Evolutionary conservation across 2,329 filamentous ascomycete species (phyloP).

Genomic region (Ceratocystis destructans): DNA sequence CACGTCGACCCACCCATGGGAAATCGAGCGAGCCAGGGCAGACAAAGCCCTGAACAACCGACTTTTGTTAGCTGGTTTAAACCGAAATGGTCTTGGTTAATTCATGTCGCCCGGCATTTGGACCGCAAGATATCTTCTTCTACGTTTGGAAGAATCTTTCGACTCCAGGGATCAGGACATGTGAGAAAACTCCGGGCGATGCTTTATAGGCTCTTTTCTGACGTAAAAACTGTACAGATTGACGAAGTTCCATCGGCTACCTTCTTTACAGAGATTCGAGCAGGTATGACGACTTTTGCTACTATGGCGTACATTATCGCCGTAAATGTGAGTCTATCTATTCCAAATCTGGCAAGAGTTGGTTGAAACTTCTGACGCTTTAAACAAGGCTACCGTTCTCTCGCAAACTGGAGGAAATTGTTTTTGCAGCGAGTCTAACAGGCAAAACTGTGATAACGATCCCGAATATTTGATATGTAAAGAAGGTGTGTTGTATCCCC

Average conservation of each 20-base stretch:
- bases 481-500: conserved; percentile 28
- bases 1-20: conserved; percentile 14
- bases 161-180: conserved; percentile 52
- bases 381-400: conserved; percentile 51
- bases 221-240: conserved; percentile 32
- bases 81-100: conserved; percentile 11
- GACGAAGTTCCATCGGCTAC: conserved; percentile 53
- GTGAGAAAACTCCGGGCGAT: conserved; percentile 29
- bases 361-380: background rate
- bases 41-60: conserved; percentile 1
- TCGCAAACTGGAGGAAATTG: conserved; percentile 67
- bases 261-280: conserved; percentile 66
- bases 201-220: background rate
- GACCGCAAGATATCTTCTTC: conserved; percentile 26
- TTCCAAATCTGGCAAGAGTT: background rate
- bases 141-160: conserved; percentile 43
- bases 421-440: conserved; percentile 39
- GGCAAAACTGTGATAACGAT: conserved; percentile 37
- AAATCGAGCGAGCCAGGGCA: background rate
- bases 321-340: conserved; percentile 40
- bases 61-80: conserved; percentile 16
- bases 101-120: conserved; percentile 17
- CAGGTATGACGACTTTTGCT: conserved; percentile 65
- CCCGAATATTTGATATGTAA: conserved; percentile 34
- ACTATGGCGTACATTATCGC: conserved; percentile 81